Conservation (phyloP, 2,329 filamentous ascomycete genomes). For the Talaromyces piceae region DNA sequence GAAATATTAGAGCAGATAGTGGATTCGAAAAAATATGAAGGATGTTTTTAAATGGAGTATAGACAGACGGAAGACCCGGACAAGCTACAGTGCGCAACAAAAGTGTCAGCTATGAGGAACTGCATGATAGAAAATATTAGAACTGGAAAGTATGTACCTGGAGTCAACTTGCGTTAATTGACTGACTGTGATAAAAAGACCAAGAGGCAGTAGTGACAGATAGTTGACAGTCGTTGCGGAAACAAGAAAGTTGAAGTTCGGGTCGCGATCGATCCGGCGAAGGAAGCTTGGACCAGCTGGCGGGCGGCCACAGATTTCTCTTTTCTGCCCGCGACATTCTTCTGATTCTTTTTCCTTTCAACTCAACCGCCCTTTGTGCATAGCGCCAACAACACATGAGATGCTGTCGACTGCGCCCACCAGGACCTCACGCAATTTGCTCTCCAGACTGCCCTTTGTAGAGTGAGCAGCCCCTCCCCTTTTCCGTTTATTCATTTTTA, state of each 20-base stretch:
- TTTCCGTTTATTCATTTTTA: background rate
- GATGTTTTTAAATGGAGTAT: background rate
- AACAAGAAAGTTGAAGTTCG: background rate
- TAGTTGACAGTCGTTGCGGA: background rate
- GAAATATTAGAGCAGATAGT: too few relatives aligned
- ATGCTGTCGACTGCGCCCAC: constrained; percentile 36
- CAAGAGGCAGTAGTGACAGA: too few relatives aligned
- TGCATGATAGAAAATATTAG: background rate
- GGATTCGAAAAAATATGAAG: too few relatives aligned
- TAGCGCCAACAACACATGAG: constrained; percentile 13
- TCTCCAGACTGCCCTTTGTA: constrained; percentile 19
- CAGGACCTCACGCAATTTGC: constrained; percentile 26
- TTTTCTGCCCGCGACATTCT: constrained; percentile 10
- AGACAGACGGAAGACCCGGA: background rate
- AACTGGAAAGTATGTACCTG: background rate
- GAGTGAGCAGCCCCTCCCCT: constrained; percentile 24
- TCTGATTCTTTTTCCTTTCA: constrained; percentile 1
- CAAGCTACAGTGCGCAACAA: background rate
- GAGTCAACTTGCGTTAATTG: background rate
- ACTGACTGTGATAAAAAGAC: background rate
- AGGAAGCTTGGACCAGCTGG: constrained; percentile 13
- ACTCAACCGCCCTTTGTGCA: background rate
- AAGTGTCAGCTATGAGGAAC: background rate
- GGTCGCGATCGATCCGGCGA: background rate
- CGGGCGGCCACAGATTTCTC: constrained; percentile 7